Evolutionary conservation across 495 filamentous ascomycete genomes (phyloP).

Genomic region (Annulohypoxylon stygium): DNA sequence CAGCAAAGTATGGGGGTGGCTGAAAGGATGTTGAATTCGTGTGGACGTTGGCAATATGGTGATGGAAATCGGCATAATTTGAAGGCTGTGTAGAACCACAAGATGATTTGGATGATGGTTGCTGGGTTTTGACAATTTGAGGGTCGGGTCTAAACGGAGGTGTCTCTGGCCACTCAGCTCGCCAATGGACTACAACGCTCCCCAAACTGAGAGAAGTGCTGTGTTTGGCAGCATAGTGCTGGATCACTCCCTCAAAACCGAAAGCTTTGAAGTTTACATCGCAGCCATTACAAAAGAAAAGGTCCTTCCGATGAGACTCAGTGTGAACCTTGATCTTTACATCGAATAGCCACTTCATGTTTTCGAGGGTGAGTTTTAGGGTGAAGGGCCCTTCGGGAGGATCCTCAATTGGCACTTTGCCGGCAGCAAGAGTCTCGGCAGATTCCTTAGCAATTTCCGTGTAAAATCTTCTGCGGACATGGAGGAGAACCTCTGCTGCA

Average conservation of each 20-base stretch:
- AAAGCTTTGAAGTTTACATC: conserved; percentile 72
- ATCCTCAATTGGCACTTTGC: conserved; percentile 56
- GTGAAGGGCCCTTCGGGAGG: conserved; percentile 67
- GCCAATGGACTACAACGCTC: conserved; percentile 79
- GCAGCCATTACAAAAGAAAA: conserved; percentile 81
- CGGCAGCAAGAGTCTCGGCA: conserved; percentile 58
- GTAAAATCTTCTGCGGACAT: conserved; percentile 74
- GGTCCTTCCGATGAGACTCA: conserved; percentile 70
- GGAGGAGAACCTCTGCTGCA: conserved; percentile 73
- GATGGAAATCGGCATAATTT: neutral
- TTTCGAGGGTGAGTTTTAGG: conserved; percentile 76
- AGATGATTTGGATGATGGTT: neutral
- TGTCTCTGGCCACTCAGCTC: conserved; percentile 80
- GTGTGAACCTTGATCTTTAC: conserved; percentile 77
- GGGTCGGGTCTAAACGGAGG: conserved; percentile 65
- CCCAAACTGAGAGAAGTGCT: conserved; percentile 74
- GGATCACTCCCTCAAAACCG: conserved; percentile 80
- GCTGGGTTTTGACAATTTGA: conserved; percentile 2
- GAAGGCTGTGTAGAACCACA: conserved; percentile 20
- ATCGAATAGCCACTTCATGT: conserved; percentile 88
- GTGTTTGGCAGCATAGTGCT: conserved; percentile 86
- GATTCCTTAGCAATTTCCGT: conserved; percentile 66
- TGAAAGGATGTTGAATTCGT: conserved; percentile 15
- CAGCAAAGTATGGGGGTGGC: conserved; percentile 13
- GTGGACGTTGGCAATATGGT: conserved; percentile 16